These are phyloP conservation scores for Physocladia obscura DNA, from an alignment of 192 early-diverging fungal genomes.

Conservation along the genomic window DNA sequence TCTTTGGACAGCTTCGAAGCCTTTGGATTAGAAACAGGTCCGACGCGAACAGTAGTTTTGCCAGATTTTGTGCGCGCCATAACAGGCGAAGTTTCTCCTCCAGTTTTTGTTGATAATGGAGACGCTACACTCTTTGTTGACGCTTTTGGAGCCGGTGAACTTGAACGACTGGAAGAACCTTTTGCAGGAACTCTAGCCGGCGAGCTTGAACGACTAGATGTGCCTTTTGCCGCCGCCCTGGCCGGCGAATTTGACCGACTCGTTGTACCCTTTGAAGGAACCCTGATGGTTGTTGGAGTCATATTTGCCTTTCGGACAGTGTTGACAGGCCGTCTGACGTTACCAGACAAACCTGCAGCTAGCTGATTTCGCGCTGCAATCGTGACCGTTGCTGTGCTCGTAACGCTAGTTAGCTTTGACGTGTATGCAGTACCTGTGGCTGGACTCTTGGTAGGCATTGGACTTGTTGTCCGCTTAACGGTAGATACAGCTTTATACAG, in stretches of 20 bases:
- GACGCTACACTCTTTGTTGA: neutral
- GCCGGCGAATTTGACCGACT: neutral
- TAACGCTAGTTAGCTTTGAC: slow-evolving; percentile 5
- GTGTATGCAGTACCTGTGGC: slow-evolving; percentile 3
- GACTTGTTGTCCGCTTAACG: neutral
- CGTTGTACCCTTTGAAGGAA: neutral
- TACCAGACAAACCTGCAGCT: slow-evolving; percentile 4
- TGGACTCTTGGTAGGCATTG: neutral
- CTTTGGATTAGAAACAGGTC: neutral
- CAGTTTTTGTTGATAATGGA: neutral
- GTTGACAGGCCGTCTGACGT: neutral
- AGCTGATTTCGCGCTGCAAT: slow-evolving; percentile 24
- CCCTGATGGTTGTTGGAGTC: slow-evolving; percentile 23
- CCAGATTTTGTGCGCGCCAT: neutral
- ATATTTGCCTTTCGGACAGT: neutral
- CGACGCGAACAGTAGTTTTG: slow-evolving; percentile 2
- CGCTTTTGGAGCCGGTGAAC: neutral
- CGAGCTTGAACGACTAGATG: no score
- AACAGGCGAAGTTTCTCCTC: neutral
- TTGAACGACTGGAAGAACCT: neutral
- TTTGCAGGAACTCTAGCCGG: no score
- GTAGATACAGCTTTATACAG: slow-evolving; percentile 20
- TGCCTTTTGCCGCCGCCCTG: no score
- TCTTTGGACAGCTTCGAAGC: no score
- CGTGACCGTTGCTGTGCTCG: slow-evolving; percentile 26